Evolutionary conservation across 371 early-diverging fungal species (phyloP).

Genomic region (Mycotypha africana): DNA sequence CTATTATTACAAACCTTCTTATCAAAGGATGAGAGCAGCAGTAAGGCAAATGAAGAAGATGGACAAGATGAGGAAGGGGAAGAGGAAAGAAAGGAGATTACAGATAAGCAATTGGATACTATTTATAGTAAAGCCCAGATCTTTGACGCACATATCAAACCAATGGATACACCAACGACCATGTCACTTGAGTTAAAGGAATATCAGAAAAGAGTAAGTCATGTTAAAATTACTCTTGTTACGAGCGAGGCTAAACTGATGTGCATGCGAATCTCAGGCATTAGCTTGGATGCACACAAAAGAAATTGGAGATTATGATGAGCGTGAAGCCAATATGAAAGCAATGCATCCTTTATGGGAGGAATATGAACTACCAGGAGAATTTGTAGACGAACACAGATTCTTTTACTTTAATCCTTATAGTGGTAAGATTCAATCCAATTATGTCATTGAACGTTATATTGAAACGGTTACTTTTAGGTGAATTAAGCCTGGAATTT

Average conservation of each 20-base stretch:
- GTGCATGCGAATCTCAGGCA: conserved; percentile 35
- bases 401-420: conserved; percentile 63
- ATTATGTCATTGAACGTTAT: background rate
- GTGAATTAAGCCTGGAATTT: conserved; percentile 49
- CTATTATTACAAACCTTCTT: conserved; percentile 19
- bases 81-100: conserved; percentile 43
- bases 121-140: conserved; percentile 60
- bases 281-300: conserved; percentile 62
- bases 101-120: conserved; percentile 51
- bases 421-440: conserved; percentile 23
- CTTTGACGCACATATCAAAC: conserved; percentile 45
- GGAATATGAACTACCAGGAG: conserved; percentile 44
- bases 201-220: conserved; percentile 54
- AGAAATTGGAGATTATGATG: conserved; percentile 27
- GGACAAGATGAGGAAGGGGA: conserved; percentile 12
- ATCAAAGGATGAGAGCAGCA: background rate
- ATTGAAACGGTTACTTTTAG: conserved; percentile 1
- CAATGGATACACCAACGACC: conserved; percentile 44
- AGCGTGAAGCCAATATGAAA: conserved; percentile 29
- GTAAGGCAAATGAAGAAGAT: background rate
- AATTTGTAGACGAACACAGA: conserved; percentile 11
- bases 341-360: conserved; percentile 65
- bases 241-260: too few species aligned
- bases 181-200: conserved; percentile 51
- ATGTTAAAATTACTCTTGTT: background rate